Conservation (phyloP, 768 basidiomycete genomes). For the Lentinula aciculospora region DNA sequence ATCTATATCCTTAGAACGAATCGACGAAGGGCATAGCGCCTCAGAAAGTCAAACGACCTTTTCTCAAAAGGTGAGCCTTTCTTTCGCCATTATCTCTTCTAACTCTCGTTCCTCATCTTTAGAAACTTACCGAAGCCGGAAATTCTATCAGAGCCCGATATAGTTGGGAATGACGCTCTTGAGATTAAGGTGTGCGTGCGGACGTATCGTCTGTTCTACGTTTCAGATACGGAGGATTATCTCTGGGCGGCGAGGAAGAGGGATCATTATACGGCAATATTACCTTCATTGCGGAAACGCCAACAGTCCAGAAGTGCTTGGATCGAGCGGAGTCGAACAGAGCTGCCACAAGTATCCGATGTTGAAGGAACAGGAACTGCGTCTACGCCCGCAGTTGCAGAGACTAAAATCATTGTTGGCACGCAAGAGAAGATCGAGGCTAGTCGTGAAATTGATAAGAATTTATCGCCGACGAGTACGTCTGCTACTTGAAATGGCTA, state of each 20-base stretch:
- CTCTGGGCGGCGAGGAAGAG: conserved; percentile 41
- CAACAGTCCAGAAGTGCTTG: conserved; percentile 30
- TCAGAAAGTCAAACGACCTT: conserved; percentile 48
- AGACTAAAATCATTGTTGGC: neutral
- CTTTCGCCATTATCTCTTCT: neutral
- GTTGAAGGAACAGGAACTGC: neutral
- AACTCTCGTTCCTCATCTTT: neutral
- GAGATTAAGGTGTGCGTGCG: conserved; percentile 84
- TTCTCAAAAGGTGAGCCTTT: conserved; percentile 53
- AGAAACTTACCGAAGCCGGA: conserved; percentile 34
- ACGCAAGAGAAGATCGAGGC: neutral
- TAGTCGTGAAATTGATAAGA: neutral
- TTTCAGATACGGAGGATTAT: conserved; percentile 61
- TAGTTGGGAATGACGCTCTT: conserved; percentile 52
- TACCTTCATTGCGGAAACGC: conserved; percentile 23
- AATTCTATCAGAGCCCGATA: conserved; percentile 32
- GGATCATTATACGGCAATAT: conserved; percentile 32
- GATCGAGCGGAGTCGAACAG: conserved; percentile 18
- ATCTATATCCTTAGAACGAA: conserved; percentile 37
- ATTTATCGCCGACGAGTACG: neutral
- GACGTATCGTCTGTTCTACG: conserved; percentile 79
- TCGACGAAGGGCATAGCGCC: conserved; percentile 48
- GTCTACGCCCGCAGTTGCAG: neutral
- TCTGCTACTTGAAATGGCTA: neutral
- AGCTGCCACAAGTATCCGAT: neutral